Evolutionary conservation across 2,329 filamentous ascomycete species (phyloP), one percentile per base, ranked within the genome.

Genomic region (Sclerotiophoma versabilis): DNA sequence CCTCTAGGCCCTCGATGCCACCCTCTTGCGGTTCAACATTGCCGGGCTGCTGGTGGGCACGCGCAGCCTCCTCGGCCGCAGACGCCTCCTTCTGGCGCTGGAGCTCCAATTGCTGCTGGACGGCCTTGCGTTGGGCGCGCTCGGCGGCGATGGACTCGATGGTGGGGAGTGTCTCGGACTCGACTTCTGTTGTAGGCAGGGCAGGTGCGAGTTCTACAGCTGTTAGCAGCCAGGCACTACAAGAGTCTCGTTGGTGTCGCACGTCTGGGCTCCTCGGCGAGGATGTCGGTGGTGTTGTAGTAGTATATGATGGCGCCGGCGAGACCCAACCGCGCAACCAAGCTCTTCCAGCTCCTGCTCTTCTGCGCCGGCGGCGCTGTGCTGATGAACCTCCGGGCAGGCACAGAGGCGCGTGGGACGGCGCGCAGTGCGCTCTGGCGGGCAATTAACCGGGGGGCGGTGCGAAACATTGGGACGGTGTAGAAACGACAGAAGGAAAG

Each of bases 211-310:
- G 38, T 11, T 70, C 69, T 70, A n/a, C 33, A 11, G 19, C 5
- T 2, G 15, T 46, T 30, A 37, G 32, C 25, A 36, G 7, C 43
- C 17, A 27, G 14, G 19, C 26, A 23, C 19, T 25, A 2, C 34
- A 25, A 20, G 7, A 4, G 11, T n/a, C 39, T 14, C 5, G 12
- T 10, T 4, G 11, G 29, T 19, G 26, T 47, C 89, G 64, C 83
- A 96, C 92, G 83, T 65, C 84, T 77, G 29, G 87, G 84, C 75
- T 96, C 89, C 68, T 97, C 91, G 14, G 92, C 90, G 75, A 98
- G 98, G 19, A 92, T 81, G 48, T 87, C 84, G 69, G 89, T 93
- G 7, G 92, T 97, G 80, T 92, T 96, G 77, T 98, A 99, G 77
- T 91, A 97, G 79, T 98, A 99, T 43, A 98, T 79, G 38, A 88